Base-by-base conservation (phyloP, 2,329 filamentous ascomycete species). In the Lachnellula subtilissima region DNA sequence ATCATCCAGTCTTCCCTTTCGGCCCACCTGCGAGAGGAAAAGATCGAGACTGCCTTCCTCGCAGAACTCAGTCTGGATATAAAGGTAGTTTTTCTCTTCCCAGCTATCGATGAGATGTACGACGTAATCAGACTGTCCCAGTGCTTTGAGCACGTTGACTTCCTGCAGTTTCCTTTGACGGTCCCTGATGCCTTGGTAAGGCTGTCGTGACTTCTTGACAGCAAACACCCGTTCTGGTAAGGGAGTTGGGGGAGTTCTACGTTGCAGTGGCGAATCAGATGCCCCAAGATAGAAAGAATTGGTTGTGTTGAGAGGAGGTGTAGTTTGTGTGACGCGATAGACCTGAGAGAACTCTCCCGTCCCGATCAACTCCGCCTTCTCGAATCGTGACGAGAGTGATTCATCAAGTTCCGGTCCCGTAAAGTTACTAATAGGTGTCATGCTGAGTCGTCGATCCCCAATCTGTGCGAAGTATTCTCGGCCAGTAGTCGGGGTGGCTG, bases 51-150 rank as follows among this genome's bases (percentile, higher is more conserved):
- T 96, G 15, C 94, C 94, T 70, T 96, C 91, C 70, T 97, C 92
- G 68, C 94, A 99, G 70, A 87, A 97, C 69, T 99, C 94, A 0
- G 93, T 97, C 75, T 97, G 93, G 58, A 99, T 97, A 75, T 97
- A 99, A 9, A 99, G 81, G 68, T 93, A 86, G 55, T 83, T 82
- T 63, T 89, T 84, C 58, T 88, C 81, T 72, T 97, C 93, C 94
- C 94, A 99, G 69, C 86, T 87, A 65, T 95, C 86, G 53, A 91
- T 78, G 64, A 93, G 88, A 60, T 89, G 85, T 52, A 99, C 78
- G 52, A 97, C 83, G 71, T 99, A 92, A 67, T 96, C 91, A 54
- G 87, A 86, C 56, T 88, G 84, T 51, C 83, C 83, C 43, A 99
- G 76, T n/a, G 84, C 80, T 66, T 87, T 85, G 48, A 99, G 78